Evolutionary conservation across 176 grass and related monocot species (phyloP).

Genomic region (Cenchrus fungigraminus): DNA sequence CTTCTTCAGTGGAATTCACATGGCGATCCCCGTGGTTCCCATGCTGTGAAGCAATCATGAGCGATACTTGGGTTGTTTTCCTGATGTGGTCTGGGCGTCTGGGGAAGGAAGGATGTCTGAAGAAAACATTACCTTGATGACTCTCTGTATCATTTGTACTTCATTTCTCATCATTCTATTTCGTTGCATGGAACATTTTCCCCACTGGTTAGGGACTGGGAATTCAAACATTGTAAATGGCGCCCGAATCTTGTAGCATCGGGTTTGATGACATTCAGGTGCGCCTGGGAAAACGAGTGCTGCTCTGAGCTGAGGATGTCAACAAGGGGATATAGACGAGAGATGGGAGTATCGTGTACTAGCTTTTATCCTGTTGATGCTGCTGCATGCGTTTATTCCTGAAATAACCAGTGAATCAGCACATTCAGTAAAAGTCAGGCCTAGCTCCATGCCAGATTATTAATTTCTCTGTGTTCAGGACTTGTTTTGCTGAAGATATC

Average conservation of each 20-base stretch:
- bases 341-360: not conserved
- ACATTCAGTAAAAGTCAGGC: not conserved
- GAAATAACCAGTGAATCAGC: not conserved
- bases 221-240: not conserved
- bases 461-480: too few species aligned
- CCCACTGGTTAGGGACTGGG: not conserved
- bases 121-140: not conserved
- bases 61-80: not conserved
- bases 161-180: not conserved
- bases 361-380: not conserved
- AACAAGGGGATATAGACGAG: not conserved
- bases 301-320: not conserved
- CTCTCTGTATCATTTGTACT: not conserved
- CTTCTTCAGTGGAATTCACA: constrained; percentile 72
- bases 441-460: too few species aligned
- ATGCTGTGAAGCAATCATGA: constrained; percentile 48
- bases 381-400: not conserved
- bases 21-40: constrained; percentile 31
- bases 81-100: not conserved
- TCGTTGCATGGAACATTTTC: not conserved
- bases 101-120: not conserved
- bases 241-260: not conserved
- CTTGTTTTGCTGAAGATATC: too few species aligned
- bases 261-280: not conserved
- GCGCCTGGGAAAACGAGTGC: not conserved